Evolutionary conservation across 768 basidiomycete genomes (phyloP).

Genomic region (Lentinula lateritia): DNA sequence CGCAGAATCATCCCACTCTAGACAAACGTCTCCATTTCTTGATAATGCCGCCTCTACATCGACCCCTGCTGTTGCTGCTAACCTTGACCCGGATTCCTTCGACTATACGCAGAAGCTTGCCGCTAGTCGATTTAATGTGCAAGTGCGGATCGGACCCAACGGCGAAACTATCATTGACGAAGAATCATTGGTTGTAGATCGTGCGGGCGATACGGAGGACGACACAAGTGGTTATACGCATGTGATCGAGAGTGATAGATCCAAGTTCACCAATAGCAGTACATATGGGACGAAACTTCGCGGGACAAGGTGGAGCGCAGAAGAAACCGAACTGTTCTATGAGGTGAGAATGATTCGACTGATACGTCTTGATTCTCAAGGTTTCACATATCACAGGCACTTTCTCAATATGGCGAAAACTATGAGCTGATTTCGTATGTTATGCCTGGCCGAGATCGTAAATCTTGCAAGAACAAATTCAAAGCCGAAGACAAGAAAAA

Average conservation of each 20-base stretch:
- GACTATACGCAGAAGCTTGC: conserved; percentile 63
- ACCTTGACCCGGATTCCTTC: conserved; percentile 36
- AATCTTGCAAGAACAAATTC: conserved; percentile 91
- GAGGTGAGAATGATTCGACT: conserved; percentile 44
- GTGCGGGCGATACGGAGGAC: conserved; percentile 53
- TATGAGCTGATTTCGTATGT: conserved; percentile 88
- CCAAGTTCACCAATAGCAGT: conserved; percentile 80
- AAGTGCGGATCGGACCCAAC: conserved; percentile 82
- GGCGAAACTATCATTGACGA: conserved; percentile 88
- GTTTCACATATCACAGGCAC: conserved; percentile 47
- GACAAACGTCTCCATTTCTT: neutral
- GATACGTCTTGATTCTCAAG: conserved; percentile 4
- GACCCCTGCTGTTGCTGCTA: conserved; percentile 10
- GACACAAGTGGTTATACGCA: conserved; percentile 67
- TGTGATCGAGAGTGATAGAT: conserved; percentile 75
- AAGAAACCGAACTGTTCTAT: conserved; percentile 86
- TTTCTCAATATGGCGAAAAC: conserved; percentile 86
- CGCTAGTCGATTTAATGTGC: conserved; percentile 74
- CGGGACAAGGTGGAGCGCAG: conserved; percentile 85
- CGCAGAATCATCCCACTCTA: conserved; percentile 5
- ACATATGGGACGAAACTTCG: conserved; percentile 77
- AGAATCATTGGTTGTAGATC: conserved; percentile 76
- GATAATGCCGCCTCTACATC: conserved; percentile 4
- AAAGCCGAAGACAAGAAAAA: conserved; percentile 85
- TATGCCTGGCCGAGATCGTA: conserved; percentile 79